Conservation (phyloP, 2,329 filamentous ascomycete species). For the Xylariaceae sp. region DNA sequence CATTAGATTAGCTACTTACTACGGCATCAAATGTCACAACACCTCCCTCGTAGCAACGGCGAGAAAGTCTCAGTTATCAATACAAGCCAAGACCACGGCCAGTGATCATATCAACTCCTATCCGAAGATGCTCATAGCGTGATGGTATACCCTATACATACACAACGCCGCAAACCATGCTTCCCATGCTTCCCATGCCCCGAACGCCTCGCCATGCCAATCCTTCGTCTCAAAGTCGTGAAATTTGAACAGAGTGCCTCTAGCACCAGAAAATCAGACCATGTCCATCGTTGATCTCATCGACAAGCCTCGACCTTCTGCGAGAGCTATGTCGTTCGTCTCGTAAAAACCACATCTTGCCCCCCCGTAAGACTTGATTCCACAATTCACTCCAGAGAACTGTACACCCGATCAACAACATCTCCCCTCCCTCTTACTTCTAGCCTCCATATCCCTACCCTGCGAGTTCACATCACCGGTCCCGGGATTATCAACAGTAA, state of each 20-base stretch:
- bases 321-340: too few species aligned
- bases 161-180: constrained; percentile 7
- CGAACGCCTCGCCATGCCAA: constrained; percentile 17
- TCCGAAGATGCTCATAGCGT: neutral
- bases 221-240: neutral
- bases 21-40: neutral
- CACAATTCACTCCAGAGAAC: too few species aligned
- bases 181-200: constrained; percentile 2
- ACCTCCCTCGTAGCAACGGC: neutral
- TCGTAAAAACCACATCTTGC: too few species aligned
- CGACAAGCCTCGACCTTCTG: too few species aligned
- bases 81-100: constrained; percentile 4
- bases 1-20: too few species aligned
- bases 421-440: constrained; percentile 24
- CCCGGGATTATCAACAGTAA: constrained; percentile 47
- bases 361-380: too few species aligned
- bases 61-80: neutral
- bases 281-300: too few species aligned
- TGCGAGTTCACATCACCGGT: constrained; percentile 24
- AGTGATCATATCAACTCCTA: neutral
- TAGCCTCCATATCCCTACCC: constrained; percentile 11
- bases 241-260: too few species aligned
- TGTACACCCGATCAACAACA: constrained; percentile 19
- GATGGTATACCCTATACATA: constrained; percentile 6
- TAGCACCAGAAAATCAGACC: too few species aligned